A percentile compares a stretch with the other conserved stretches of the same genome.
These are phyloP conservation scores for Euphorbia corollata DNA, from an alignment of 441 rosid genomes.

Conservation along the genomic window DNA sequence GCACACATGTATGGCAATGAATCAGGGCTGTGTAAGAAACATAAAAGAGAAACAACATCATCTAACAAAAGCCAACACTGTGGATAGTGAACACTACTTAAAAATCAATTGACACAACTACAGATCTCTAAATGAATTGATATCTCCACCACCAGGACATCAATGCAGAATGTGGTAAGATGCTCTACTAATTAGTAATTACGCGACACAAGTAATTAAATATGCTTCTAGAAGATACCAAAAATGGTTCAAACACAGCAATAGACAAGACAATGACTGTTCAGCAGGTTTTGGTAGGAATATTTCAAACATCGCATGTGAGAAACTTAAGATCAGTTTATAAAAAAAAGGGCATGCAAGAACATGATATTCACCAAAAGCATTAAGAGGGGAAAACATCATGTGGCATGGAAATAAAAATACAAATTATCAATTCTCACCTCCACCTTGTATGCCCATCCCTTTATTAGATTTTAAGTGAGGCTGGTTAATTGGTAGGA, in stretches of 20 bases:
- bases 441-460: constrained; percentile 38
- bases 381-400: no score
- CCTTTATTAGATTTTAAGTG: constrained; percentile 45
- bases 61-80: constrained; percentile 1
- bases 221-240: not conserved
- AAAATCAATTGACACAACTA: not conserved
- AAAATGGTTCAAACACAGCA: constrained; percentile 3
- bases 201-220: not conserved
- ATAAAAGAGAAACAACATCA: not conserved
- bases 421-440: constrained; percentile 26
- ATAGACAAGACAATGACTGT: not conserved
- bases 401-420: no score
- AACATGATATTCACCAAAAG: no score
- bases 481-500: constrained; percentile 52
- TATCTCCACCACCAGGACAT: not conserved
- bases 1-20: constrained; percentile 13
- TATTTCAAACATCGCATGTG: no score
- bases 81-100: not conserved
- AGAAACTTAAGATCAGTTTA: no score
- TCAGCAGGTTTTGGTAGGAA: not conserved
- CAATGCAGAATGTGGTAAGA: not conserved
- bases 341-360: no score
- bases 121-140: not conserved
- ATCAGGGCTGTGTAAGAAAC: not conserved
- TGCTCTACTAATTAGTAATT: not conserved